phyloP scores from a whole-genome alignment of 176 grass and related monocot species.

The Typha latifolia region DNA sequence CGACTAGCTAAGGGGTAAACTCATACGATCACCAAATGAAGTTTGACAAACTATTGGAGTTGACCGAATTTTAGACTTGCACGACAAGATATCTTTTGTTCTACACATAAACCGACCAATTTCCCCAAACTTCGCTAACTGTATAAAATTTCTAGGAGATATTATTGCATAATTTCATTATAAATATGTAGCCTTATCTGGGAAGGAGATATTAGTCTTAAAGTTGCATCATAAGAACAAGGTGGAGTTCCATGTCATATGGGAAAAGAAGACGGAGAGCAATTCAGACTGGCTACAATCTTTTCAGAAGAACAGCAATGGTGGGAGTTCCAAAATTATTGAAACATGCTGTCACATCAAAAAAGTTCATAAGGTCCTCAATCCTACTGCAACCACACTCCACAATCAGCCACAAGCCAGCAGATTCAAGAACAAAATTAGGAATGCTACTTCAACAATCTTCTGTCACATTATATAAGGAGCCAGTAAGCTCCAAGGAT shows the following conservation, averaged over 20 bases:
- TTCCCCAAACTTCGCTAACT: neutral
- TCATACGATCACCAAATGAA: neutral
- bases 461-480: constrained; percentile 35
- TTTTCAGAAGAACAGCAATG: constrained; percentile 31
- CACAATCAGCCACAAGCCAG: constrained; percentile 26
- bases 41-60: neutral
- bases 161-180: constrained; percentile 10
- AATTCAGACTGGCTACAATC: constrained; percentile 17
- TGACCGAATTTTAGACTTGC: neutral
- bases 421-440: constrained; percentile 23
- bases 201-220: constrained; percentile 1
- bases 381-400: constrained; percentile 18
- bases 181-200: constrained; percentile 2
- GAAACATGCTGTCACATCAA: constrained; percentile 36
- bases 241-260: constrained; percentile 28
- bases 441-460: constrained; percentile 28
- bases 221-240: constrained; percentile 27
- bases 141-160: neutral
- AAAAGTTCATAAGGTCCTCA: constrained; percentile 27
- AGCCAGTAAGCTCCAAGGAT: constrained; percentile 16
- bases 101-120: neutral
- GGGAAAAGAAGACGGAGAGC: constrained; percentile 17
- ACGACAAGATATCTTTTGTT: neutral
- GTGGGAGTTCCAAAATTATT: constrained; percentile 34
- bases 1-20: neutral